Evolutionary conservation across 2,329 filamentous ascomycete genomes (phyloP).

Genomic region (Botrytis elliptica): DNA sequence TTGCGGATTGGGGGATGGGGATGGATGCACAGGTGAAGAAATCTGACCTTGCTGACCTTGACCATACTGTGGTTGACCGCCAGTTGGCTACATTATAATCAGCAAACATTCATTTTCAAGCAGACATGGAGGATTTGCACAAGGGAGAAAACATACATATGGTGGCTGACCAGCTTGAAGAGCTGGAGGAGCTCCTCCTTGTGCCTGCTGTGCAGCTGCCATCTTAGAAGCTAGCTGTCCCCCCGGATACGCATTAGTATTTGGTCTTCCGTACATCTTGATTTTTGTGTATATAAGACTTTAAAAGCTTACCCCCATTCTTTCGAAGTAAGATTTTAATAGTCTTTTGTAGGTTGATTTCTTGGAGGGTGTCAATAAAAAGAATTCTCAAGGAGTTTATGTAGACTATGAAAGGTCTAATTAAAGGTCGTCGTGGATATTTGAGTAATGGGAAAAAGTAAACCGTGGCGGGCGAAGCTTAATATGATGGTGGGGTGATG

Average conservation of each 20-base stretch:
- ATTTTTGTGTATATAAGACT: not conserved
- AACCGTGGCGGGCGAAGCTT: slow-evolving; percentile 4
- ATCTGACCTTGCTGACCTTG: slow-evolving; percentile 15
- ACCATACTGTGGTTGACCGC: slow-evolving; percentile 15
- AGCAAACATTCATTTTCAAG: slow-evolving; percentile 9
- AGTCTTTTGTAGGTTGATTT: slow-evolving; percentile 4
- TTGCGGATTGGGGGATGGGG: slow-evolving; percentile 12
- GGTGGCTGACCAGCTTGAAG: slow-evolving; percentile 17
- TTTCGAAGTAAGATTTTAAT: slow-evolving; percentile 17
- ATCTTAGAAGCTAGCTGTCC: slow-evolving; percentile 21
- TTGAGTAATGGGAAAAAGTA: not conserved
- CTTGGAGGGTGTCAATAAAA: too few relatives aligned
- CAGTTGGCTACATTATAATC: slow-evolving; percentile 11
- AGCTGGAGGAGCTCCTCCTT: slow-evolving; percentile 17
- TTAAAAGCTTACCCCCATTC: slow-evolving; percentile 24
- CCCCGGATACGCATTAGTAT: slow-evolving; percentile 18
- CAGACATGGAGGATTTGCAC: not conserved
- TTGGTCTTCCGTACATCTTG: slow-evolving; percentile 17
- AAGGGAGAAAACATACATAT: slow-evolving; percentile 13
- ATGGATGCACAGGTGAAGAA: slow-evolving; percentile 10
- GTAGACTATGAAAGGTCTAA: not conserved
- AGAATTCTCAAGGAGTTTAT: not conserved
- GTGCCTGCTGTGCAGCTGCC: slow-evolving; percentile 20
- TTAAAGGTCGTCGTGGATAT: not conserved
- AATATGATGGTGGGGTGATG: slow-evolving; percentile 13